Evolutionary conservation across 768 basidiomycete genomes (phyloP).

Genomic region (Mycena indigotica): DNA sequence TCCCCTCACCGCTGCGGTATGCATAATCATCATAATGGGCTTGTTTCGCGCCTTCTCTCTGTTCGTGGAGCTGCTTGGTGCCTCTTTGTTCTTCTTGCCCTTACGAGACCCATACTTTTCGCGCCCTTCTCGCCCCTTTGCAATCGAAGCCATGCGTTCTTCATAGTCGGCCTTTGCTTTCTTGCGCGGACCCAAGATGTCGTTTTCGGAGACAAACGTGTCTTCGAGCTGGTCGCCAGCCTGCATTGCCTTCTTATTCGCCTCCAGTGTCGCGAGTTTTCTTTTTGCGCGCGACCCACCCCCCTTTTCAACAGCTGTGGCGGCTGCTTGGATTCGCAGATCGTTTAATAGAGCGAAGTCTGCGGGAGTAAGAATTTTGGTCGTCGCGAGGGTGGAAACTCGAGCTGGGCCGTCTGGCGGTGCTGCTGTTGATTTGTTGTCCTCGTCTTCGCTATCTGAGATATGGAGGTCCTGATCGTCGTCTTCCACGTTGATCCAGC

Average conservation of each 20-base stretch:
- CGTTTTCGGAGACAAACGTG: slow-evolving; percentile 81
- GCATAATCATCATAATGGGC: slow-evolving; percentile 92
- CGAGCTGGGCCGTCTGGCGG: slow-evolving; percentile 32
- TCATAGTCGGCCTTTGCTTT: slow-evolving; percentile 92
- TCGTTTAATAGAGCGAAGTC: slow-evolving; percentile 93
- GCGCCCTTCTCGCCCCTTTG: slow-evolving; percentile 90
- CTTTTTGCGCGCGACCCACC: slow-evolving; percentile 82
- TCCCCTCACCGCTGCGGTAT: slow-evolving; percentile 71
- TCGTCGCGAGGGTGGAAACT: slow-evolving; percentile 73
- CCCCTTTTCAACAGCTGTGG: slow-evolving; percentile 65
- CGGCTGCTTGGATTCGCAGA: slow-evolving; percentile 78
- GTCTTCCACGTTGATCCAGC: slow-evolving; percentile 80
- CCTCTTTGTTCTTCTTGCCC: slow-evolving; percentile 88
- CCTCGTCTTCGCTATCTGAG: slow-evolving; percentile 85
- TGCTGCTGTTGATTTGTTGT: slow-evolving; percentile 50
- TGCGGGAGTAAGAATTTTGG: slow-evolving; percentile 96
- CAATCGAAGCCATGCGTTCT: slow-evolving; percentile 88
- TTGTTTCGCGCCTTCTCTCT: slow-evolving; percentile 92
- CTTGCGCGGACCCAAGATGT: slow-evolving; percentile 92
- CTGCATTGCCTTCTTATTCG: slow-evolving; percentile 59
- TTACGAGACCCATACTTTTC: slow-evolving; percentile 90
- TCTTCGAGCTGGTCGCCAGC: slow-evolving; percentile 50
- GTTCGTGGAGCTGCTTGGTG: slow-evolving; percentile 86
- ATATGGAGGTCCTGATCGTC: slow-evolving; percentile 69
- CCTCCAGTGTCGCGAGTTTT: slow-evolving; percentile 82